phyloP scores from a whole-genome alignment of 495 filamentous ascomycete species.

The Tuber microsphaerosporum region DNA sequence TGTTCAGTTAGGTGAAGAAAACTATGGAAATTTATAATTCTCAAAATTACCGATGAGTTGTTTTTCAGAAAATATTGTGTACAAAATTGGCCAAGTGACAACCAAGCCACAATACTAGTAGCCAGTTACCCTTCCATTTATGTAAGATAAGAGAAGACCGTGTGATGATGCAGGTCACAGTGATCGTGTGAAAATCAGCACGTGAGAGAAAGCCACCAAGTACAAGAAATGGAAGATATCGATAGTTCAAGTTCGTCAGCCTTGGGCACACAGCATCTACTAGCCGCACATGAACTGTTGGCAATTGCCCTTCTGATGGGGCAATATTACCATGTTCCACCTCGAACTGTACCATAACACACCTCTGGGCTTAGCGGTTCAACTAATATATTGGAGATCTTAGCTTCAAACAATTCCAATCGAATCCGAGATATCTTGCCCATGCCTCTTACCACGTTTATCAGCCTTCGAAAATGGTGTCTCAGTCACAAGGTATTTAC shows the following conservation, averaged over 20 bases:
- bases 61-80: too few species aligned
- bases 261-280: too few species aligned
- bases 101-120: background rate
- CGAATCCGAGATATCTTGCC: background rate
- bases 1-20: too few species aligned
- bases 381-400: background rate
- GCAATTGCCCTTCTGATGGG: too few species aligned
- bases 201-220: background rate
- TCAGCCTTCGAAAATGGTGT: background rate
- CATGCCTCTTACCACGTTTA: background rate
- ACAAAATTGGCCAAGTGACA: too few species aligned
- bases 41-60: background rate
- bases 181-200: too few species aligned
- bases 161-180: too few species aligned
- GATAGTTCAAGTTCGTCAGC: too few species aligned
- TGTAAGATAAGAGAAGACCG: too few species aligned
- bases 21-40: background rate
- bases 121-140: too few species aligned
- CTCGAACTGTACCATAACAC: too few species aligned
- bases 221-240: background rate
- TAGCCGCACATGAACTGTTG: background rate
- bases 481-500: background rate
- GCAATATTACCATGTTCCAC: too few species aligned
- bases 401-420: background rate
- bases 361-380: background rate